A percentile compares a stretch with the other conserved stretches of the same genome.
Conservation (phyloP, 202 grass and related monocot species). For the Panicum virgatum region DNA sequence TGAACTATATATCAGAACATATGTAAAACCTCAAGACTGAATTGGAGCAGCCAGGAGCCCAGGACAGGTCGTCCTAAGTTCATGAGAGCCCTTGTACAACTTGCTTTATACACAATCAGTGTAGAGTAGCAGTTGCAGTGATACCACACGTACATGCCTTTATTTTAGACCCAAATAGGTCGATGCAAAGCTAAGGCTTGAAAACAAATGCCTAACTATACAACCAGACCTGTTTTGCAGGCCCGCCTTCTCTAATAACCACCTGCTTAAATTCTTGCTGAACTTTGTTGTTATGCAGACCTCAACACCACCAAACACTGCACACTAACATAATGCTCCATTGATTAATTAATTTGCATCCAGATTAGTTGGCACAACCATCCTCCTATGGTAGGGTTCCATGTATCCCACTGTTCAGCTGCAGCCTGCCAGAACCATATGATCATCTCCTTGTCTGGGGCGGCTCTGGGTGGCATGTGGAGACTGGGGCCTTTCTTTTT, state of each 20-base stretch:
- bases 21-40: background rate
- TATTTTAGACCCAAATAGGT: too few relatives aligned
- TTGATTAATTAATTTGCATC: constrained; percentile 15
- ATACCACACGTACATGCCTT: background rate
- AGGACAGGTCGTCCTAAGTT: background rate
- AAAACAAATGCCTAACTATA: background rate
- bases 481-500: constrained; percentile 31
- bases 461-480: constrained; percentile 33
- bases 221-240: background rate
- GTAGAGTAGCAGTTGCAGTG: background rate
- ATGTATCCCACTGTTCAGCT: constrained; percentile 22
- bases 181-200: too few relatives aligned
- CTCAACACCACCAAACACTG: background rate
- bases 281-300: background rate
- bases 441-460: background rate
- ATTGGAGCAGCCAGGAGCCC: background rate
- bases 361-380: constrained; percentile 16
- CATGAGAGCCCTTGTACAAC: background rate
- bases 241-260: background rate
- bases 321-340: background rate
- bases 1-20: background rate
- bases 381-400: constrained; percentile 11
- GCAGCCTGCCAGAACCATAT: background rate
- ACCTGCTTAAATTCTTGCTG: constrained; percentile 26
- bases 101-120: background rate